Percentiles rank a stretch among this genome's conserved stretches.
These are phyloP conservation scores for Corylus heterophylla DNA, from an alignment of 306 rosid genomes.

Conservation along the genomic window DNA sequence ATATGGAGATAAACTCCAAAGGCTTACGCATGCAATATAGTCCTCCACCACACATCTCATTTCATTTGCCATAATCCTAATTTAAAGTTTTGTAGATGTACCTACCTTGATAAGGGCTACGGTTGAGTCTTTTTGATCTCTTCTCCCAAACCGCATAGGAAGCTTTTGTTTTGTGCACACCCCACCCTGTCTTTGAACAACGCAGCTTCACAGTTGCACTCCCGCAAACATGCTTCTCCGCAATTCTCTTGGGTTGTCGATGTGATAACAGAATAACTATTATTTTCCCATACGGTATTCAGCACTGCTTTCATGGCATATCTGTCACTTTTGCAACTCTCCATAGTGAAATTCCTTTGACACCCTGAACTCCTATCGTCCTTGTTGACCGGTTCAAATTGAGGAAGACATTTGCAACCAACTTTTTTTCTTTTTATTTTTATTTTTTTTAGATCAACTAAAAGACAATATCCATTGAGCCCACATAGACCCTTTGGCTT, in stretches of 20 bases:
- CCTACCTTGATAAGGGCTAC: constrained; percentile 23
- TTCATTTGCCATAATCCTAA: too few species aligned
- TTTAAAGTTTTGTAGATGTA: not conserved
- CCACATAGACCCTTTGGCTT: too few species aligned
- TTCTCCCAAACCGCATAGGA: constrained; percentile 29
- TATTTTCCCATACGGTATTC: not conserved
- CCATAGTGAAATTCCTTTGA: constrained; percentile 1
- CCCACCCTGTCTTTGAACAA: not conserved
- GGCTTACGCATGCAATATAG: too few species aligned
- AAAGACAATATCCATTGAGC: too few species aligned
- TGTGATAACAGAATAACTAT: not conserved
- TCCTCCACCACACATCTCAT: too few species aligned
- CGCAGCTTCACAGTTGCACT: constrained; percentile 32
- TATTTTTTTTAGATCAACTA: too few species aligned
- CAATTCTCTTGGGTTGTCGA: not conserved
- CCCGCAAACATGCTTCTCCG: constrained; percentile 15
- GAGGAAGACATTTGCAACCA: too few species aligned
- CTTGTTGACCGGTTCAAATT: not conserved
- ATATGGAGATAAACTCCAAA: too few species aligned
- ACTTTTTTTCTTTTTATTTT: too few species aligned
- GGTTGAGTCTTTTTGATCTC: not conserved
- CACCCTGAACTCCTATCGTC: constrained; percentile 14
- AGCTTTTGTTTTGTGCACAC: constrained; percentile 25
- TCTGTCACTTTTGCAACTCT: not conserved
- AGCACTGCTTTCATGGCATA: not conserved